phyloP scores from a whole-genome alignment of 257 asterid genomes.

The Solanum okadae region DNA sequence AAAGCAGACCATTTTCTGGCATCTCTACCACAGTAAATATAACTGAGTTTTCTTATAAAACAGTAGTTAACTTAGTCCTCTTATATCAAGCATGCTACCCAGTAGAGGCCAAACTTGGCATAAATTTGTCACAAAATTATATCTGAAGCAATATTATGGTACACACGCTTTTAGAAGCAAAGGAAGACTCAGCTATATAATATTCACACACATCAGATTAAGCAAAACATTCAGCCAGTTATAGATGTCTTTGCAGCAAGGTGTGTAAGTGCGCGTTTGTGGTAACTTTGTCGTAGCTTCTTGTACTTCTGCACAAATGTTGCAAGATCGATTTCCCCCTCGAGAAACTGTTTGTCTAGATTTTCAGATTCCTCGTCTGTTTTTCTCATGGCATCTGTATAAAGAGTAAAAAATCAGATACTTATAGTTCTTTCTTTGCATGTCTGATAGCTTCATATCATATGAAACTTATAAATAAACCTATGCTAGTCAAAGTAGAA shows the following conservation, averaged over 20 bases:
- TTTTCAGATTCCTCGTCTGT: conserved; percentile 76
- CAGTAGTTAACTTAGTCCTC: background rate
- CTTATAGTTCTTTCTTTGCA: background rate
- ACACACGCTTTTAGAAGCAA: background rate
- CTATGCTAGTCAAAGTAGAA: background rate
- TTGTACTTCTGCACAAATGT: conserved; percentile 74
- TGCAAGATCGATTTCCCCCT: conserved; percentile 57
- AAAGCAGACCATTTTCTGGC: background rate
- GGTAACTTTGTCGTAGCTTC: conserved; percentile 64
- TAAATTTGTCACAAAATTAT: background rate
- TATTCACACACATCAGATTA: background rate
- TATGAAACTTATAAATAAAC: background rate
- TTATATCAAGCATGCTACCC: background rate
- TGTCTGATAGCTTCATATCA: background rate
- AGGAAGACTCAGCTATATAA: background rate
- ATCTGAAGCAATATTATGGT: background rate
- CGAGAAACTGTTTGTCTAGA: conserved; percentile 72
- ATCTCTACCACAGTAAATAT: background rate
- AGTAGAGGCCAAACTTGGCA: background rate
- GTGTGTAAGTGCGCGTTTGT: conserved; percentile 73
- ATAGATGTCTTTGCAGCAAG: conserved; percentile 80
- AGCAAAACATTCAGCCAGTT: conserved; percentile 18
- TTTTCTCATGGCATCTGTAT: conserved; percentile 63
- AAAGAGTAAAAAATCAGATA: background rate
- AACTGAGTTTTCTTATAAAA: background rate